Conservation (phyloP, 306 rosid species). For the Boehmeria nivea region DNA sequence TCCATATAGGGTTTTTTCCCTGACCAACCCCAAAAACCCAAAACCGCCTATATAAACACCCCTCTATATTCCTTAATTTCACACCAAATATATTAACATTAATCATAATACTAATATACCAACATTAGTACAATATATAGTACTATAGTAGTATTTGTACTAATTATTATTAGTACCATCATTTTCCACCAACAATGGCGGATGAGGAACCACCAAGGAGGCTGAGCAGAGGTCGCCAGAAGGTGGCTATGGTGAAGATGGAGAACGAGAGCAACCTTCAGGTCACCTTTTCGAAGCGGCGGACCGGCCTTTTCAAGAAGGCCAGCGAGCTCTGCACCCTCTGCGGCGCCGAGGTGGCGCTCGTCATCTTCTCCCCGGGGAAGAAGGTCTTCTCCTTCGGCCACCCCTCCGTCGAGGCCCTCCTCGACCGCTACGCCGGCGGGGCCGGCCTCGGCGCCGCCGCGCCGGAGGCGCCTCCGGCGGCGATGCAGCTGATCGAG, state of each 20-base stretch:
- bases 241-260: slow-evolving; percentile 30
- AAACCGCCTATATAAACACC: too few species aligned
- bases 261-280: slow-evolving; percentile 29
- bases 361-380: slow-evolving; percentile 41
- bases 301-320: slow-evolving; percentile 40
- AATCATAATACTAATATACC: too few species aligned
- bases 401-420: slow-evolving; percentile 26
- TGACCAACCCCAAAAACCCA: too few species aligned
- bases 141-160: too few species aligned
- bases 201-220: too few species aligned
- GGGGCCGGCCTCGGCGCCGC: neutral
- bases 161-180: too few species aligned
- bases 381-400: slow-evolving; percentile 40
- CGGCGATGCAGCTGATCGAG: neutral
- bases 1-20: too few species aligned
- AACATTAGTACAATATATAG: too few species aligned
- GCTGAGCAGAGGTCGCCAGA: slow-evolving; percentile 34
- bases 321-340: slow-evolving; percentile 43
- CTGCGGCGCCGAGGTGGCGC: slow-evolving; percentile 33
- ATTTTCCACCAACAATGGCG: too few species aligned
- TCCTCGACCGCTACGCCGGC: slow-evolving; percentile 6
- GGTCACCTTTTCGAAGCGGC: slow-evolving; percentile 43
- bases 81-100: too few species aligned
- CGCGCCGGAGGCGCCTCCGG: neutral
- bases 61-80: too few species aligned